phyloP scores from a whole-genome alignment of 2,329 filamentous ascomycete species.

The Paraphoma sp. region DNA sequence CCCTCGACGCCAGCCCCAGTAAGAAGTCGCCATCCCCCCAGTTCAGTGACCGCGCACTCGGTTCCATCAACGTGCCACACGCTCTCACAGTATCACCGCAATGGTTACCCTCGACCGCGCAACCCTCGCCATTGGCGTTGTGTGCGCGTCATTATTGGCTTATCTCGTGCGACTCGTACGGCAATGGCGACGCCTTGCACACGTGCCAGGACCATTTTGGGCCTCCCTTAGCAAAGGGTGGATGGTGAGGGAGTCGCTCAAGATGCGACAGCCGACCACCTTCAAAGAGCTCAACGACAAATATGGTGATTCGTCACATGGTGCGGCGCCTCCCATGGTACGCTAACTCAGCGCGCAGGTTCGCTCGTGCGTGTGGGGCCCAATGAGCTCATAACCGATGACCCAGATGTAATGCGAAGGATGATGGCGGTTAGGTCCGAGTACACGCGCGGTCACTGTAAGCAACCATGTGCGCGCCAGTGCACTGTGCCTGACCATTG shows the following conservation, averaged over 20 bases:
- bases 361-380: constrained; percentile 53
- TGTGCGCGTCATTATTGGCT: constrained; percentile 8
- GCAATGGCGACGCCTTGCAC: constrained; percentile 29
- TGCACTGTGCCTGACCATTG: background rate
- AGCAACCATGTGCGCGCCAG: constrained; percentile 21
- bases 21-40: too few relatives aligned
- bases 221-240: constrained; percentile 25
- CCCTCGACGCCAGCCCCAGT: too few relatives aligned
- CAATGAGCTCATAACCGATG: constrained; percentile 55
- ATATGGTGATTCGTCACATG: constrained; percentile 17
- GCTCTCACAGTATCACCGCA: constrained; percentile 1
- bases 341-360: background rate
- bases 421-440: constrained; percentile 50
- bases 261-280: constrained; percentile 15
- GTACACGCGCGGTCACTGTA: constrained; percentile 39
- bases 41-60: background rate
- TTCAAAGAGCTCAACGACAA: constrained; percentile 19
- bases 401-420: constrained; percentile 54
- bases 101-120: constrained; percentile 1
- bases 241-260: constrained; percentile 20
- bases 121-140: constrained; percentile 11
- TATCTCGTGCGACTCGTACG: constrained; percentile 9
- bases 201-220: constrained; percentile 27
- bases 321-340: background rate
- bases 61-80: constrained; percentile 3